A percentile compares a stretch with the other conserved stretches of the same genome.
Conservation (phyloP, 257 asterid genomes). For the Solanum bulbocastanum region DNA sequence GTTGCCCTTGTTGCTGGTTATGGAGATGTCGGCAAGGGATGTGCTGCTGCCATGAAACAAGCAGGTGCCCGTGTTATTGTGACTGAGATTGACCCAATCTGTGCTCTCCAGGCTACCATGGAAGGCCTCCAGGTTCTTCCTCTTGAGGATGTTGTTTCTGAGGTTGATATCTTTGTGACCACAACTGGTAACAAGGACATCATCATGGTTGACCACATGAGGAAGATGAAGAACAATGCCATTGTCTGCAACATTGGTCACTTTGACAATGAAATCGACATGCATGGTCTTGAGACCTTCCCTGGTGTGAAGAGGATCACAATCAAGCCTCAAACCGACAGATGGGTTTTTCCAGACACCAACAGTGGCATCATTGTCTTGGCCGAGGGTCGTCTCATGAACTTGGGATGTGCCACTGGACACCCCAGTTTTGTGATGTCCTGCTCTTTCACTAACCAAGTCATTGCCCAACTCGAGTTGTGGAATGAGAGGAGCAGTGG, state of each 20-base stretch:
- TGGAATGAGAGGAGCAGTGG: slow-evolving; percentile 44
- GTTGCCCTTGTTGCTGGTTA: slow-evolving; percentile 44
- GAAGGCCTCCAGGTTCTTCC: slow-evolving; percentile 53
- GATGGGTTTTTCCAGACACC: slow-evolving; percentile 52
- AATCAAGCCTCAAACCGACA: slow-evolving; percentile 54
- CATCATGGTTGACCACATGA: slow-evolving; percentile 52
- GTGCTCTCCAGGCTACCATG: slow-evolving; percentile 60
- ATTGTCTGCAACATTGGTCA: slow-evolving; percentile 64
- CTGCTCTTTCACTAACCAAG: slow-evolving; percentile 56
- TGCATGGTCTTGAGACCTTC: slow-evolving; percentile 45
- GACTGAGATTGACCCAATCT: slow-evolving; percentile 55
- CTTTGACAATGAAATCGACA: slow-evolving; percentile 56
- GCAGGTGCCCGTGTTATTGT: slow-evolving; percentile 57
- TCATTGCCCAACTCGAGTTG: slow-evolving; percentile 55
- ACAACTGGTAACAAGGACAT: slow-evolving; percentile 66
- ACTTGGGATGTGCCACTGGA: slow-evolving; percentile 61
- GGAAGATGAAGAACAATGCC: slow-evolving; percentile 55
- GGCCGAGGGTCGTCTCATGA: slow-evolving; percentile 63
- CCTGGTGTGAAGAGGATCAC: slow-evolving; percentile 49
- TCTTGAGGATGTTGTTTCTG: slow-evolving; percentile 42
- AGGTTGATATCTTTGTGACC: slow-evolving; percentile 55
- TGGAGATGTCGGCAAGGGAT: slow-evolving; percentile 60
- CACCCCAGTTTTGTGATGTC: slow-evolving; percentile 68
- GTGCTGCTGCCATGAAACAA: slow-evolving; percentile 52
- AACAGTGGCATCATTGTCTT: slow-evolving; percentile 28